Base-by-base conservation (phyloP, 78 protist species). In the Dictyostelium capitatum region DNA sequence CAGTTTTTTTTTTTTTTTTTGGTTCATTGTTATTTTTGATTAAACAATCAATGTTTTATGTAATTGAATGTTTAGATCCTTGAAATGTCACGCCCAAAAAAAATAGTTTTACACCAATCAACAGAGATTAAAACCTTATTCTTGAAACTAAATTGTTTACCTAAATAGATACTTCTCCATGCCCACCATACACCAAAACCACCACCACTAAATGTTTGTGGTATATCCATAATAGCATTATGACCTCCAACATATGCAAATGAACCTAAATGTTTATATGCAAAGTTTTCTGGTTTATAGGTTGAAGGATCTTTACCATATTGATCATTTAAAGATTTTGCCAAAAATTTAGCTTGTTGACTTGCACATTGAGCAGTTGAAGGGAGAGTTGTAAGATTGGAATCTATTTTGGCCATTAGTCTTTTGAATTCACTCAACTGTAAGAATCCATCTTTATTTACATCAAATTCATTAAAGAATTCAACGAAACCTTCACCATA, bases 321-420 rank as follows among this genome's bases (percentile, higher is more conserved):
- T 25, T 46, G 51, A 4, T 47, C 64, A 50, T 91, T 95, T 23
- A 95, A n/a, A 8, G 51, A 1, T 20, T 83, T 64, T 5, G 94
- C 96, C 10, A 93, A 51, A 28, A 84, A 93, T 15, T 19, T 56
- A 28, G 92, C 96, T 50, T 43, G 37, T 57, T 93, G 96, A 53
- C 72, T 80, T 30, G 96, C 96, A 19, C 78, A 83, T 47, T 93
- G 96, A 25, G 96, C 96, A 1, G 96, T 93, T 19, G 96, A 70
- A 17, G 96, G 96, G 2, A 93, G 79, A 10, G 89, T 83, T 14
- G 91, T 96, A 14, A 91, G 32, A 46, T 96, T 94, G 0, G 57
- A n/a, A 14, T 95, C 97, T 0, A 85, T 87, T 28, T 83, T 56
- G 4, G 14, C 51, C 47, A 95, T 53, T 23, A 95, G 30, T 25